These are phyloP conservation scores for Fusarium coicis DNA, from an alignment of 2,329 filamentous ascomycete species.

Conservation along the genomic window DNA sequence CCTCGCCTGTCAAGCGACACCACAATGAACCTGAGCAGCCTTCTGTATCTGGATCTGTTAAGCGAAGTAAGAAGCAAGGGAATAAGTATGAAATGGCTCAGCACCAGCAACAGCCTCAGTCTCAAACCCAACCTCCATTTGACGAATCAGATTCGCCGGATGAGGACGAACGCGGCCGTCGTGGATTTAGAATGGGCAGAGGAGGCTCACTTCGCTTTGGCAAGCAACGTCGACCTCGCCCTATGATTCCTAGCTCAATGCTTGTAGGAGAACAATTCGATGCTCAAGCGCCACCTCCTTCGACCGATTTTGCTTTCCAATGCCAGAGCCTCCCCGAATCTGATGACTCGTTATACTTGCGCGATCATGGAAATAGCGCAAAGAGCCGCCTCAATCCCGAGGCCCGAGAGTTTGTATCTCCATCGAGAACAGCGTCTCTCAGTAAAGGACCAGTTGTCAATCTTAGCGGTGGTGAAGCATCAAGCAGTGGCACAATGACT, in stretches of 20 bases:
- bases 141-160: constrained; percentile 16
- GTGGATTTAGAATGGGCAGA: constrained; percentile 42
- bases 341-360: background rate
- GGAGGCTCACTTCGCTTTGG: constrained; percentile 50
- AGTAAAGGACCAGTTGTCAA: background rate
- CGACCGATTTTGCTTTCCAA: constrained; percentile 28
- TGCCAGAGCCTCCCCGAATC: background rate
- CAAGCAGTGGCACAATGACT: background rate
- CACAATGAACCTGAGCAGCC: constrained; percentile 20
- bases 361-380: background rate
- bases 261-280: constrained; percentile 26
- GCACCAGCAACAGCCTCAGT: background rate
- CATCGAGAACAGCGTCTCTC: constrained; percentile 11
- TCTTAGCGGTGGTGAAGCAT: background rate
- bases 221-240: constrained; percentile 45
- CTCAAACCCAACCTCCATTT: background rate
- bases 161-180: constrained; percentile 23
- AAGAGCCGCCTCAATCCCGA: constrained; percentile 30
- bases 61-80: constrained; percentile 31
- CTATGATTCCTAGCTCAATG: constrained; percentile 24
- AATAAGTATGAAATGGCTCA: background rate
- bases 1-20: constrained; percentile 23
- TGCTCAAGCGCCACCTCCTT: constrained; percentile 9
- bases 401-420: constrained; percentile 41
- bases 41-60: constrained; percentile 8